Conservation (phyloP, 768 basidiomycete genomes). For the Amyloporia xantha region DNA sequence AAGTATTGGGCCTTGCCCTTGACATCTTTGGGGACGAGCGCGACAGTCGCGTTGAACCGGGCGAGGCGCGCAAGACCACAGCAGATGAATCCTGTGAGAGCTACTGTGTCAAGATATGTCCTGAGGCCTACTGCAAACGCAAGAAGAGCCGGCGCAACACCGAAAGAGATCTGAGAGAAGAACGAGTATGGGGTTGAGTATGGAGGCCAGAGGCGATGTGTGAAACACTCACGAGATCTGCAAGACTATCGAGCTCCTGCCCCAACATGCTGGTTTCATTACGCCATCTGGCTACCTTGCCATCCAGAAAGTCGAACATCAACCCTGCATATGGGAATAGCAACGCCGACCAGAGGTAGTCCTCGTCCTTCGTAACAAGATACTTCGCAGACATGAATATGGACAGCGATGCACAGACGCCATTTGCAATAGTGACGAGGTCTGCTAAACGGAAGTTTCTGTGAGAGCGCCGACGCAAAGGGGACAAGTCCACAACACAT, state of each 20-base stretch:
- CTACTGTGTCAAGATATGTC: constrained; percentile 84
- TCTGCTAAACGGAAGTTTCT: constrained; percentile 98
- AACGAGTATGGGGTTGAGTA: neutral
- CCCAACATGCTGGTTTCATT: constrained; percentile 93
- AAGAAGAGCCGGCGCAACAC: constrained; percentile 91
- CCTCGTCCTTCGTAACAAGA: constrained; percentile 70
- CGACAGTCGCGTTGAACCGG: constrained; percentile 97
- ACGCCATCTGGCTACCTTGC: constrained; percentile 96
- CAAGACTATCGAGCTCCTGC: constrained; percentile 95
- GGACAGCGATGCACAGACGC: constrained; percentile 94
- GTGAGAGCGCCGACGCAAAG: constrained; percentile 1
- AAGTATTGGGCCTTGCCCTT: constrained; percentile 91
- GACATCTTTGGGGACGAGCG: constrained; percentile 80
- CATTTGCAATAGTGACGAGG: constrained; percentile 98
- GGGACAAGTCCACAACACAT: constrained; percentile 15
- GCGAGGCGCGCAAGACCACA: constrained; percentile 95
- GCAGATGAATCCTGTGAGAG: constrained; percentile 87
- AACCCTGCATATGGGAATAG: constrained; percentile 86
- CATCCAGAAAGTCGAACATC: constrained; percentile 97
- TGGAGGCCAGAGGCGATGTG: constrained; percentile 7
- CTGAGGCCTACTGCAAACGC: constrained; percentile 88
- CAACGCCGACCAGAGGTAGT: constrained; percentile 83
- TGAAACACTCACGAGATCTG: constrained; percentile 69
- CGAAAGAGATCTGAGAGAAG: constrained; percentile 80
- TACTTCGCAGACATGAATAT: constrained; percentile 91